Percentiles rank a stretch among this genome's conserved stretches.
These are phyloP conservation scores for Macrophomina phaseolina DNA, from an alignment of 2,329 filamentous ascomycete species.

Conservation along the genomic window DNA sequence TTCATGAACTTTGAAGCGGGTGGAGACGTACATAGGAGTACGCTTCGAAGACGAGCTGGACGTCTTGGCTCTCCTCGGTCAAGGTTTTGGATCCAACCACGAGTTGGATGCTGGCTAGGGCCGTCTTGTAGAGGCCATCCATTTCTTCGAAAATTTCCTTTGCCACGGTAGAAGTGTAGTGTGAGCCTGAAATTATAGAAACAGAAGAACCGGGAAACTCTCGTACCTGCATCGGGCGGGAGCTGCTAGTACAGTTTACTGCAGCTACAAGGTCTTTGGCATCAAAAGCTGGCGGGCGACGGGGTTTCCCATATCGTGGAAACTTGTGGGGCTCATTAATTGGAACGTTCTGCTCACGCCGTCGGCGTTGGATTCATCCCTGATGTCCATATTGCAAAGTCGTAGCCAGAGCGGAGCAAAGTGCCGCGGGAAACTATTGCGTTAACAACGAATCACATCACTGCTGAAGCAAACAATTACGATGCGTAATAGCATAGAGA, in stretches of 20 bases:
- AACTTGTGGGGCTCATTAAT: slow-evolving; percentile 5
- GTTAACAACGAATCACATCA: too few species aligned
- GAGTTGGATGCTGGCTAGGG: slow-evolving; percentile 12
- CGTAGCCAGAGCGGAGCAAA: too few species aligned
- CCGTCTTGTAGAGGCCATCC: slow-evolving; percentile 19
- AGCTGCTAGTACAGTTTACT: slow-evolving; percentile 7
- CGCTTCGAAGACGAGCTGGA: slow-evolving; percentile 20
- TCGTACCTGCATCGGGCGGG: slow-evolving; percentile 4
- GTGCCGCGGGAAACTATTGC: too few species aligned
- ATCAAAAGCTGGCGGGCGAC: slow-evolving; percentile 16
- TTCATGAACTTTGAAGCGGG: background rate
- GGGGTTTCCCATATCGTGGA: slow-evolving; percentile 12
- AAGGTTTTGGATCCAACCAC: background rate
- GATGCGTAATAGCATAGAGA: too few species aligned
- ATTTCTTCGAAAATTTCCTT: slow-evolving; percentile 25
- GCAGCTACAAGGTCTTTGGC: slow-evolving; percentile 20
- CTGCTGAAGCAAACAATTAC: too few species aligned
- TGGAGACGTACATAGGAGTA: slow-evolving; percentile 12
- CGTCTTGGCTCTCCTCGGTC: slow-evolving; percentile 4
- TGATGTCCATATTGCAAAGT: too few species aligned
- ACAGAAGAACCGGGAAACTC: rapidly evolving
- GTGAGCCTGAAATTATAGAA: background rate
- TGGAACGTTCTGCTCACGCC: too few species aligned
- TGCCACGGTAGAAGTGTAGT: background rate
- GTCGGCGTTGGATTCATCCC: too few species aligned